Evolutionary conservation across 2,329 filamentous ascomycete species (phyloP), one percentile per base, ranked within the genome.

Genomic region (Botrytis deweyae): DNA sequence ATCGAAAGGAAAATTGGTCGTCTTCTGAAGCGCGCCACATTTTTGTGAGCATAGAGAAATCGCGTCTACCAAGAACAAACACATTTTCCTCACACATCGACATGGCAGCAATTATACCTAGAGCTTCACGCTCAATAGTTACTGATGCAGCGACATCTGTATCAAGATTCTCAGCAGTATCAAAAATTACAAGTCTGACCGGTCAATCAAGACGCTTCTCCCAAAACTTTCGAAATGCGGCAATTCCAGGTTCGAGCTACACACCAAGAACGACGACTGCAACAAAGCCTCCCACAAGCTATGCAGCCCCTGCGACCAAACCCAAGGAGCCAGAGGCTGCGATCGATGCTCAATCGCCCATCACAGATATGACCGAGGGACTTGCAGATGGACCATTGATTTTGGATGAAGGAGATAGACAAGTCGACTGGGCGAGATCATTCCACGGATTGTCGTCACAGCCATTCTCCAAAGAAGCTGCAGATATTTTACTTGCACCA

Each of bases 371-470:
- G 36, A 86, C 85, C 33, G 81, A 82, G 16, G 87, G 87, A 36
- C 84, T 90, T 46, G 84, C 85, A 74, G 86, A 87, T 73, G 84
- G 87, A 10, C 85, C 86, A 9, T 76, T 85, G 4, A 80, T 84
- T 55, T 80, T 87, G 33, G 81, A 85, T 75, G 85, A 87, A 76
- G 81, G 83, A 69, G 83, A 84, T 52, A 83, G 84, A 63, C 87
- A 88, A 64, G 88, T 92, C n/a, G 91, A 93, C 84, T 93, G 91
- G 91, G 89, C 90, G 33, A 88, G 88, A 67, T 92, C 90, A 0
- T 93, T 90, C 83, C 89, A 92, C 78, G 91, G 91, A 2, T 86
- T 93, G 29, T 91, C 89, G 66, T 83, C 86, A 0, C 83, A 86
- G 44, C 87, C 91, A 0, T 93, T 93, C 82, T 87, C 89, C 18